A percentile compares a stretch with the other conserved stretches of the same genome.
These are phyloP conservation scores for Leishmania tropica DNA, from an alignment of 208 protist species.

Conservation along the genomic window DNA sequence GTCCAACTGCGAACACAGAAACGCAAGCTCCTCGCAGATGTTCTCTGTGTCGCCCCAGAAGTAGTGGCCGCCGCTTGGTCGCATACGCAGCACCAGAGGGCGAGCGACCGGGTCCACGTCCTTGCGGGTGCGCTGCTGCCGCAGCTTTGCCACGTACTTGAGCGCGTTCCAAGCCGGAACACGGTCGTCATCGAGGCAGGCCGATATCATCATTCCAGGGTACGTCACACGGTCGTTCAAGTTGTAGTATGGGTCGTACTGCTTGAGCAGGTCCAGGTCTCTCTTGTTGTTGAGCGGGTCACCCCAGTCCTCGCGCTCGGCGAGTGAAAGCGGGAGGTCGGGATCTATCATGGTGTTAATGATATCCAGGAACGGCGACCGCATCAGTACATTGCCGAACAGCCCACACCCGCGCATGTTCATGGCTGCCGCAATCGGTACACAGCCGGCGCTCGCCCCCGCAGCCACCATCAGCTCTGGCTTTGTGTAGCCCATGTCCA, in stretches of 20 bases:
- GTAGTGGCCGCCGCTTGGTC: slow-evolving; percentile 78
- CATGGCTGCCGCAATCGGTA: slow-evolving; percentile 93
- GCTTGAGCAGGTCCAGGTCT: slow-evolving; percentile 66
- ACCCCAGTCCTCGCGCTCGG: slow-evolving; percentile 95
- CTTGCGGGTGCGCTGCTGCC: slow-evolving; percentile 75
- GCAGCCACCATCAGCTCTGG: slow-evolving; percentile 89
- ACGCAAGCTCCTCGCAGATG: slow-evolving; percentile 89
- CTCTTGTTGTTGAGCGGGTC: slow-evolving; percentile 84
- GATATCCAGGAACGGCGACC: slow-evolving; percentile 94
- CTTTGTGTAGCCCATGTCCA: slow-evolving; percentile 86
- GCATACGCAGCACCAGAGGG: slow-evolving; percentile 76
- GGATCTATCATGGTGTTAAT: slow-evolving; percentile 94
- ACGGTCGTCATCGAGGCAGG: slow-evolving; percentile 89
- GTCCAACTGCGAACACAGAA: slow-evolving; percentile 85
- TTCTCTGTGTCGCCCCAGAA: slow-evolving; percentile 81
- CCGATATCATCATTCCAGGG: slow-evolving; percentile 91
- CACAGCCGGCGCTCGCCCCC: slow-evolving; percentile 92
- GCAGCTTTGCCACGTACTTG: slow-evolving; percentile 90
- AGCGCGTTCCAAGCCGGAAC: slow-evolving; percentile 90
- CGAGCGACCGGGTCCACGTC: slow-evolving; percentile 73
- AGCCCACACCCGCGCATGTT: slow-evolving; percentile 89
- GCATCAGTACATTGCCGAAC: slow-evolving; percentile 86
- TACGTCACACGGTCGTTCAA: slow-evolving; percentile 91
- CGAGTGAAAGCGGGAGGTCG: slow-evolving; percentile 89
- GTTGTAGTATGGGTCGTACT: slow-evolving; percentile 92